Base-by-base conservation (phyloP, 805 yeast genomes). In the Kodamaea lidongshanica region DNA sequence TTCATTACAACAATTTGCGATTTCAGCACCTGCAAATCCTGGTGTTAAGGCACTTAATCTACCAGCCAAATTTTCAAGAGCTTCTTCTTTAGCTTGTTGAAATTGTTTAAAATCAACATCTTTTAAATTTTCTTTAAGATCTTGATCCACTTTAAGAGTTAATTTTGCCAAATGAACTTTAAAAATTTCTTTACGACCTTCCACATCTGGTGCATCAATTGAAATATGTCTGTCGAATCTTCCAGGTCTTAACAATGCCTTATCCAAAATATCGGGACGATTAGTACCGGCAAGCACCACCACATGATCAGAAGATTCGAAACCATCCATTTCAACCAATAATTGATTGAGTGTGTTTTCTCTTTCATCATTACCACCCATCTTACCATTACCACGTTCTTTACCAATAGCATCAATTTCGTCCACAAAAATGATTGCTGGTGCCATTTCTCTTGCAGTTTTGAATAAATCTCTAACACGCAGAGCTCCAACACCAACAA, bases 401-500 rank as follows among this genome's bases (percentile, higher is more conserved):
- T 82, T 85, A 52, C 96, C 96, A 52, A 87, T 88, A 12, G 96
- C 96, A 65, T 87, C 96, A 47, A 87, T 88, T 61, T 87, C 96
- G 62, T 87, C 96, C 30, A 87, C 85, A 52, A 87, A 87, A 32
- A 87, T 79, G 46, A 87, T 87, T 3, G 94, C 71, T 5, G 96
- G 96, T 0, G 95, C 92, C 66, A 76, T 80, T 40, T 81, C 82
- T 48, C 95, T 72, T 11, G 96, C 96, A 26, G 84, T 82, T 51
- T 81, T 79, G 63, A 87, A 87, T 49, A 87, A 67, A 51, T 88
- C 96, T 55, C 96, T 82, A 23, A 87, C 96, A 56, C 96, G 72
- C 3, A 89, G 79, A 4, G 96, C 95, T 62, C 96, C 96, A 15
- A 87, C 95, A 61, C 96, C 96, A 12, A 84, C 94, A 65, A 84